phyloP scores from a whole-genome alignment of 2,329 filamentous ascomycete genomes.

The Bertia moriformis region DNA sequence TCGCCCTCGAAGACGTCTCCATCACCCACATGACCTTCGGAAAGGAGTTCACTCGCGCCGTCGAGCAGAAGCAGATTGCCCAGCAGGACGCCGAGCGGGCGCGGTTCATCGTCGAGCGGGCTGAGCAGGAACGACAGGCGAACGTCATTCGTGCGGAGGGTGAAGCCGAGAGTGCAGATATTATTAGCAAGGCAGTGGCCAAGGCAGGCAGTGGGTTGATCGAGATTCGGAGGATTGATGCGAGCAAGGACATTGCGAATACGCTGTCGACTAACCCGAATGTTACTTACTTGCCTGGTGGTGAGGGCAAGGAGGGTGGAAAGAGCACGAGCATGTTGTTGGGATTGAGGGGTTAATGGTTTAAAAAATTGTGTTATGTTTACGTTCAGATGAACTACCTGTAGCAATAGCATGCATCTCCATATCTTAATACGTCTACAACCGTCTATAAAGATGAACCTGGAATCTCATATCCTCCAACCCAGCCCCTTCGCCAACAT shows the following conservation, averaged over 20 bases:
- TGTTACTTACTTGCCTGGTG: conserved; percentile 81
- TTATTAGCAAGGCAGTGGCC: conserved; percentile 82
- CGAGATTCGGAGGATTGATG: conserved; percentile 93
- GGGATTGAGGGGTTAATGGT: conserved; percentile 33
- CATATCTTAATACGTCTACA: background rate
- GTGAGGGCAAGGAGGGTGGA: conserved; percentile 45
- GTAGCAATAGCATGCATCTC: background rate
- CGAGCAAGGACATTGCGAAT: conserved; percentile 85
- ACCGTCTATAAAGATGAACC: conserved; percentile 39
- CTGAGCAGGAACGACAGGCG: conserved; percentile 95
- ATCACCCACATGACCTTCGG: conserved; percentile 99
- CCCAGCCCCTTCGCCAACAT: conserved; percentile 24
- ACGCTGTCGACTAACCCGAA: conserved; percentile 84
- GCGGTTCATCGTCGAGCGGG: conserved; percentile 94
- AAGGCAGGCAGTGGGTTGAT: conserved; percentile 89
- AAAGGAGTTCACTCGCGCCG: conserved; percentile 94
- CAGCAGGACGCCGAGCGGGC: conserved; percentile 97
- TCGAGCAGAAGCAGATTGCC: conserved; percentile 99
- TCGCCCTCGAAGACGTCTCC: conserved; percentile 93
- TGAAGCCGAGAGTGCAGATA: conserved; percentile 91
- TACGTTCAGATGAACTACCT: background rate
- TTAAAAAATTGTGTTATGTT: background rate
- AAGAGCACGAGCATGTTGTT: conserved; percentile 47
- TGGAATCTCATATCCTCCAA: conserved; percentile 56
- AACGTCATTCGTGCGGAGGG: conserved; percentile 97